A percentile compares a stretch with the other conserved stretches of the same genome.
Conservation (phyloP, 2,329 filamentous ascomycete genomes). For the Didymella keratinophila region DNA sequence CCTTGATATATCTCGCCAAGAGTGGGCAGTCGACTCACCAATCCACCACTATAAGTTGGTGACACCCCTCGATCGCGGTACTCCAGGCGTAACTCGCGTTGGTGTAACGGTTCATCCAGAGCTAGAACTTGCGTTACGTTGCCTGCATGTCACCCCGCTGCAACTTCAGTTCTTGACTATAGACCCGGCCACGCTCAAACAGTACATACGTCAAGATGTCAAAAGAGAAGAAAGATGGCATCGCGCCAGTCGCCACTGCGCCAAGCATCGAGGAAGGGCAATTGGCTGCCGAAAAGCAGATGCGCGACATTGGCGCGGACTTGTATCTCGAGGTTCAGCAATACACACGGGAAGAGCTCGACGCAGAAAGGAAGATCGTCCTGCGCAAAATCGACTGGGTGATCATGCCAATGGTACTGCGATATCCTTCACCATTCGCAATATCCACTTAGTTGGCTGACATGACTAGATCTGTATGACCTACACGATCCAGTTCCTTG, state of each 20-base stretch:
- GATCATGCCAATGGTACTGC: slow-evolving; percentile 56
- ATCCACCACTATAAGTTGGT: slow-evolving; percentile 9
- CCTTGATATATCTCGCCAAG: slow-evolving; percentile 20
- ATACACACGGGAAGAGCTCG: slow-evolving; percentile 55
- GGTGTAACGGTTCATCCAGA: background rate
- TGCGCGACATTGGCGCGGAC: slow-evolving; percentile 56
- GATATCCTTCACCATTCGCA: background rate
- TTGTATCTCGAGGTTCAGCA: slow-evolving; percentile 57
- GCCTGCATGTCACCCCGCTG: background rate
- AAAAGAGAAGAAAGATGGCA: slow-evolving; percentile 37
- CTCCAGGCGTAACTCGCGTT: background rate
- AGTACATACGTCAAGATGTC: slow-evolving; percentile 21
- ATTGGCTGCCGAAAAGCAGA: slow-evolving; percentile 44
- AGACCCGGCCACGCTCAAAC: background rate
- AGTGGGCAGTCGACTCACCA: slow-evolving; percentile 10
- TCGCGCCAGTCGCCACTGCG: slow-evolving; percentile 30
- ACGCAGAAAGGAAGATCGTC: slow-evolving; percentile 53
- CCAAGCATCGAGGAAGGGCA: slow-evolving; percentile 41
- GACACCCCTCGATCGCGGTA: background rate
- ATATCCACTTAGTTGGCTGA: background rate
- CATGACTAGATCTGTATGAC: slow-evolving; percentile 48
- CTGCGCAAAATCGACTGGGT: slow-evolving; percentile 56
- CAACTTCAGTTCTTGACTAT: background rate
- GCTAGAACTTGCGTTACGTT: too few species aligned
- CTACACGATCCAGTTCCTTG: slow-evolving; percentile 59